Conservation (phyloP, 495 filamentous ascomycete species). For the Bacidia gigantensis region DNA sequence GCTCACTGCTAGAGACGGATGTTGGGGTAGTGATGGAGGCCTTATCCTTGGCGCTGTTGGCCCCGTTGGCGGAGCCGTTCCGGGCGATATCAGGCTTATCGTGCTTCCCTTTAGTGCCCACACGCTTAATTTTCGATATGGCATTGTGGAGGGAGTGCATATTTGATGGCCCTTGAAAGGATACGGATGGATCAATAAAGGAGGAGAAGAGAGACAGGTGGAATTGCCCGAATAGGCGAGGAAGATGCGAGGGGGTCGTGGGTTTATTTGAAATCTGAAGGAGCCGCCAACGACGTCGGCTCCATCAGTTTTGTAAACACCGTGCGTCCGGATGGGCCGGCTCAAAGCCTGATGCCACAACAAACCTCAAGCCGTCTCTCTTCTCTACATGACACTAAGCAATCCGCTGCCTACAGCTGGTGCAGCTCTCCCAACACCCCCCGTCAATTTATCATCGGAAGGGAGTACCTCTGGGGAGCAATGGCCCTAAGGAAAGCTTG, state of each 20-base stretch:
- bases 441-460: no score
- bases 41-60: background rate
- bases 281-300: background rate
- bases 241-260: background rate
- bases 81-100: background rate
- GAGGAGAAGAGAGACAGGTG: background rate
- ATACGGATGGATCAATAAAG: no score
- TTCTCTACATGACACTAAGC: no score
- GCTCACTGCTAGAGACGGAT: conserved; percentile 30
- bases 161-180: background rate
- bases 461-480: no score
- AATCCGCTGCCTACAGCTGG: no score
- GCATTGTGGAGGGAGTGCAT: conserved; percentile 23
- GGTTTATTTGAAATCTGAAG: background rate
- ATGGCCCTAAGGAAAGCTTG: no score
- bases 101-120: conserved; percentile 2
- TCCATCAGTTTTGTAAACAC: background rate
- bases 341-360: background rate
- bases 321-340: background rate
- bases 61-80: background rate
- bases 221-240: background rate
- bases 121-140: conserved; percentile 28
- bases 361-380: no score
- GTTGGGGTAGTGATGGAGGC: background rate
- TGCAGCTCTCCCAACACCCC: no score